Conservation (phyloP, 1,284 basidiomycete genomes). For the Cryptococcus wingfieldii region DNA sequence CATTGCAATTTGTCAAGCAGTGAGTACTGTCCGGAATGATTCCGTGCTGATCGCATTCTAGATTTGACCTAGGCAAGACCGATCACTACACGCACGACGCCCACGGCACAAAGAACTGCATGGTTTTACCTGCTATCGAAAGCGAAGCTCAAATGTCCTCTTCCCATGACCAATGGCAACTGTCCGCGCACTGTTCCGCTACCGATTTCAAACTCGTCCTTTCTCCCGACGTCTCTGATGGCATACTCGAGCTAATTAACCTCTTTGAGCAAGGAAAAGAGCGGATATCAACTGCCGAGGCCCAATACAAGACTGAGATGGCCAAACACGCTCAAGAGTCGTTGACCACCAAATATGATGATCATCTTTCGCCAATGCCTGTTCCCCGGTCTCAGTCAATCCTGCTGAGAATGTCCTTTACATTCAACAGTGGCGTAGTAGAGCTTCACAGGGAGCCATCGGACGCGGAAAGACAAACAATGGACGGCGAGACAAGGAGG, state of each 20-base stretch:
- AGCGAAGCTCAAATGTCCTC: slow-evolving; percentile 69
- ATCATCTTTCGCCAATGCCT: slow-evolving; percentile 7
- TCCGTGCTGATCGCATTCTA: slow-evolving; percentile 34
- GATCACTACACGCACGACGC: slow-evolving; percentile 67
- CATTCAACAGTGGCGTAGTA: slow-evolving; percentile 67
- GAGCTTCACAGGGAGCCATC: slow-evolving; percentile 31
- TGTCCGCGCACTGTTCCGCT: slow-evolving; percentile 68
- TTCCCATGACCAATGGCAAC: slow-evolving; percentile 55
- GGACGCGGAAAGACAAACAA: slow-evolving; percentile 9
- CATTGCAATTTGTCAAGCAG: slow-evolving; percentile 77
- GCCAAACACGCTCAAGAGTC: slow-evolving; percentile 22
- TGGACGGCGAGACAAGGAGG: slow-evolving; percentile 7
- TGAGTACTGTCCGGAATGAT: slow-evolving; percentile 45
- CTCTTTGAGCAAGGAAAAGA: slow-evolving; percentile 79
- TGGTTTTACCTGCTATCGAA: slow-evolving; percentile 60
- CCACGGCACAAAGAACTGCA: slow-evolving; percentile 68
- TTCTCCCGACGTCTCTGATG: slow-evolving; percentile 73
- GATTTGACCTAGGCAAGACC: slow-evolving; percentile 68
- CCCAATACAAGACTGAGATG: slow-evolving; percentile 45
- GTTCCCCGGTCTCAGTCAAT: slow-evolving; percentile 17
- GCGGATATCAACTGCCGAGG: slow-evolving; percentile 62
- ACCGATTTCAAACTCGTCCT: slow-evolving; percentile 82
- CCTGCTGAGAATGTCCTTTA: slow-evolving; percentile 66
- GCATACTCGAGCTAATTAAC: slow-evolving; percentile 72
- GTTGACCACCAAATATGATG: slow-evolving; percentile 26